Percentiles rank a stretch among this genome's conserved stretches.
phyloP scores from a whole-genome alignment of 192 early-diverging fungal species.

The Coemansia sp. region DNA sequence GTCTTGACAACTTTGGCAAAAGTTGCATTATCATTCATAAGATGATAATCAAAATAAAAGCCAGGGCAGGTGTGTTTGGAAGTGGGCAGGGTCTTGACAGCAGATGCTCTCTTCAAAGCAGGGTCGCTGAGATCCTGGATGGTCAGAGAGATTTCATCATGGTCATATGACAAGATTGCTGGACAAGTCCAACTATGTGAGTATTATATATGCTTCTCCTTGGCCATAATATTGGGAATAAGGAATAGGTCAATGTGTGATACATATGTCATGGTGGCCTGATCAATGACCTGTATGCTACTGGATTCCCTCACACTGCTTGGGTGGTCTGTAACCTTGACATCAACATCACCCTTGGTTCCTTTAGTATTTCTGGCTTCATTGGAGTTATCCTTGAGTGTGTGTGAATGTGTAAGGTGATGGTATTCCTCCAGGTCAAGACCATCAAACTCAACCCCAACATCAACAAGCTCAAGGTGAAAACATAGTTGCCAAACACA shows the following conservation, averaged over 20 bases:
- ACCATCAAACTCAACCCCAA: no score
- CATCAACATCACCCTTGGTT: background rate
- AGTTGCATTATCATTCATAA: background rate
- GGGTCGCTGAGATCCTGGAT: background rate
- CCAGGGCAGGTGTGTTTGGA: background rate
- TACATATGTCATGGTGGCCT: background rate
- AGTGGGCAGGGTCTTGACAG: background rate
- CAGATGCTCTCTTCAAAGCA: background rate
- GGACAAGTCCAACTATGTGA: background rate
- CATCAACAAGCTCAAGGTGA: background rate
- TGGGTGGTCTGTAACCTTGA: no score
- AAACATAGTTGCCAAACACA: background rate
- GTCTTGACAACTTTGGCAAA: no score
- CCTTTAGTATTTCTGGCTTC: no score
- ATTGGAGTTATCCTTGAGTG: no score
- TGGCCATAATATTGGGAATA: background rate
- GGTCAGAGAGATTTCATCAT: background rate
- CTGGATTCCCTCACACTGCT: background rate
- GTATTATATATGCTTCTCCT: background rate
- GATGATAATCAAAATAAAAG: background rate
- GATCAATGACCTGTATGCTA: background rate
- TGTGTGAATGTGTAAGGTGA: no score
- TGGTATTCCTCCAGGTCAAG: no score
- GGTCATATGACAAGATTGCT: background rate
- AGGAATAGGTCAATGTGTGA: background rate